A percentile compares a stretch with the other conserved stretches of the same genome.
Conservation (phyloP, 1,284 basidiomycete species). For the Cystobasidium pallidum region DNA sequence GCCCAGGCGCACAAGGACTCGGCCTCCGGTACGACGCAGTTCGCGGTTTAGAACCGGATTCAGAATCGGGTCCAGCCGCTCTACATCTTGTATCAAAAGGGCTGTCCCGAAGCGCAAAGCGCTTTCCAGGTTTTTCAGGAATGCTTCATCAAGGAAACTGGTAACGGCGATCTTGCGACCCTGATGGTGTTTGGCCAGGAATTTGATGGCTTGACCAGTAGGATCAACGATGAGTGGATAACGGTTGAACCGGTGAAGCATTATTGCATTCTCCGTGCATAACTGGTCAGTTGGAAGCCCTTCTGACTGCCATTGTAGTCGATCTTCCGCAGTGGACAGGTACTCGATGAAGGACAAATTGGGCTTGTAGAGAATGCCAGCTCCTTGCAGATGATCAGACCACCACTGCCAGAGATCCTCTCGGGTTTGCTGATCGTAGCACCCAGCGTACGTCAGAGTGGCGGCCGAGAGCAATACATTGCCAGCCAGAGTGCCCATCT, state of each 20-base stretch:
- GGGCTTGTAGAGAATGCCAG: constrained; percentile 88
- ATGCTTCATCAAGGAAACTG: constrained; percentile 97
- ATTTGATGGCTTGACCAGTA: constrained; percentile 95
- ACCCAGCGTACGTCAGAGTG: constrained; percentile 95
- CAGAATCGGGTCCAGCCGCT: constrained; percentile 95
- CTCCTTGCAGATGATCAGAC: constrained; percentile 82
- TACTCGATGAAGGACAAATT: constrained; percentile 94
- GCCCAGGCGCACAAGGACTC: constrained; percentile 96
- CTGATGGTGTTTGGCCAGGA: constrained; percentile 91
- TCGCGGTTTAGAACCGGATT: constrained; percentile 98
- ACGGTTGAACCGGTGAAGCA: constrained; percentile 96
- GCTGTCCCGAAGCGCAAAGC: constrained; percentile 99
- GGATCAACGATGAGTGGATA: constrained; percentile 99
- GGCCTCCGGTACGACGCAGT: constrained; percentile 82
- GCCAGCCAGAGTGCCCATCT: constrained; percentile 98
- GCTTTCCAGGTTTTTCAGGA: constrained; percentile 96
- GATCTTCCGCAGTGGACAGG: constrained; percentile 94
- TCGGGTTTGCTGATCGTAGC: constrained; percentile 98
- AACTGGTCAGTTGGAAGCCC: constrained; percentile 92
- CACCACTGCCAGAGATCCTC: constrained; percentile 97
- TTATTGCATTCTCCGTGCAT: constrained; percentile 98
- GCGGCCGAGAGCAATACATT: constrained; percentile 95
- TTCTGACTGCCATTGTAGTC: constrained; percentile 93
- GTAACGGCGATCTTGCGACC: constrained; percentile 97
- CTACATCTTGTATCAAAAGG: constrained; percentile 95